These are phyloP conservation scores for Termitomyces titanicus DNA, from an alignment of 768 basidiomycete genomes.

Conservation along the genomic window DNA sequence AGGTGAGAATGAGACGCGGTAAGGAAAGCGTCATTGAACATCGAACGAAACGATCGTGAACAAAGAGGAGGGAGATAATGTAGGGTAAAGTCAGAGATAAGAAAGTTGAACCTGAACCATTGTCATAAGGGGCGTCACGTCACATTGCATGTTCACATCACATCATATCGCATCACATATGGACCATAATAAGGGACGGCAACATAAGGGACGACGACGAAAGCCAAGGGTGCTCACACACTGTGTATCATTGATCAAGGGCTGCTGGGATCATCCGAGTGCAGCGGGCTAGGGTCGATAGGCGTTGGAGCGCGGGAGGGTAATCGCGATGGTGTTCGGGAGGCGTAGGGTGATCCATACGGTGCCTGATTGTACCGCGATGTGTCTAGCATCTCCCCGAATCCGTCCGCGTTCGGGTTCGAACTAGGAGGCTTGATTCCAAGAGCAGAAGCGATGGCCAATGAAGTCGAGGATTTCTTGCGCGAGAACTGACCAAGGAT, in stretches of 20 bases:
- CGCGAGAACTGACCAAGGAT: slow-evolving; percentile 58
- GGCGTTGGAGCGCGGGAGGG: slow-evolving; percentile 32
- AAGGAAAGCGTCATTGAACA: background rate
- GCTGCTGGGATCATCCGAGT: slow-evolving; percentile 10
- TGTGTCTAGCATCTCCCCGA: slow-evolving; percentile 30
- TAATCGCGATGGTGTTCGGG: slow-evolving; percentile 27
- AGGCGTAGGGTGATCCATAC: slow-evolving; percentile 40
- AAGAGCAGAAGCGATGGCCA: slow-evolving; percentile 51
- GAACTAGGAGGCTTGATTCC: slow-evolving; percentile 27
- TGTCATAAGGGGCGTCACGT: slow-evolving; percentile 10
- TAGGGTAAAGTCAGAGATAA: slow-evolving; percentile 2
- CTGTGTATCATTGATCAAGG: slow-evolving; percentile 9
- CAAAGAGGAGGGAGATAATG: slow-evolving; percentile 1
- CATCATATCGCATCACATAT: background rate
- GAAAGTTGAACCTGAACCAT: background rate
- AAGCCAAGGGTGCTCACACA: background rate
- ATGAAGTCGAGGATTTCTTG: slow-evolving; percentile 38
- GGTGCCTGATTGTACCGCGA: slow-evolving; percentile 34
- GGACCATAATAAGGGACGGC: background rate
- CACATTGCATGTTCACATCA: slow-evolving; percentile 3
- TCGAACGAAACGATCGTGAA: slow-evolving; percentile 1
- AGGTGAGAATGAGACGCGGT: background rate
- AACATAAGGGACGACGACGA: background rate
- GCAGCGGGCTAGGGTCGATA: slow-evolving; percentile 15
- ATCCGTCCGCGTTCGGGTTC: slow-evolving; percentile 11